Evolutionary conservation across 2,329 filamentous ascomycete genomes (phyloP).

Genomic region (Grosmannia clavigera): DNA sequence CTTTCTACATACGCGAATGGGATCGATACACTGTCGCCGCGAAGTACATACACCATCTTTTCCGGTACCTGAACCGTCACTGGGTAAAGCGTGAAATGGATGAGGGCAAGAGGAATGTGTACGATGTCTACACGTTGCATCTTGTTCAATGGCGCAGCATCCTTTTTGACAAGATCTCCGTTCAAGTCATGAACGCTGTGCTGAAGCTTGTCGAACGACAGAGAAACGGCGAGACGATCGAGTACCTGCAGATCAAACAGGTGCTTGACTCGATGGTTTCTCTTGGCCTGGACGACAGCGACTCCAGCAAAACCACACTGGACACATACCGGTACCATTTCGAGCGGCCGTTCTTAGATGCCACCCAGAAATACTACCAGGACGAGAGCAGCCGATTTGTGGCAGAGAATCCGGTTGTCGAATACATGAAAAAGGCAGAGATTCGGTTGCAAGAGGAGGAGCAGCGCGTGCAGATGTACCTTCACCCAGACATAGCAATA

Average conservation of each 20-base stretch:
- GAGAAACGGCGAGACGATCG: slow-evolving; percentile 92
- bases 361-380: slow-evolving; percentile 77
- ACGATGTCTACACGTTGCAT: slow-evolving; percentile 95
- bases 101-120: slow-evolving; percentile 95
- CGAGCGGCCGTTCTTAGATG: slow-evolving; percentile 78
- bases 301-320: slow-evolving; percentile 84
- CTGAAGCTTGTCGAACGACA: slow-evolving; percentile 94
- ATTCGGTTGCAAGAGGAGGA: slow-evolving; percentile 81
- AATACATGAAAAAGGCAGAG: slow-evolving; percentile 99
- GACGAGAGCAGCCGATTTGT: slow-evolving; percentile 90
- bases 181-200: slow-evolving; percentile 89
- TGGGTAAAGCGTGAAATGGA: slow-evolving; percentile 99
- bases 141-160: slow-evolving; percentile 91
- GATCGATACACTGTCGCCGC: slow-evolving; percentile 87
- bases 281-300: slow-evolving; percentile 82
- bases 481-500: slow-evolving; percentile 79
- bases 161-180: slow-evolving; percentile 72
- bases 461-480: slow-evolving; percentile 80
- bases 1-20: slow-evolving; percentile 96
- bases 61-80: slow-evolving; percentile 90
- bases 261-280: slow-evolving; percentile 96
- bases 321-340: slow-evolving; percentile 92
- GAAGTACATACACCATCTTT: slow-evolving; percentile 95
- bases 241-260: slow-evolving; percentile 91
- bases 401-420: slow-evolving; percentile 91